Percentiles rank a stretch among this genome's conserved stretches.
These are phyloP conservation scores for Diatrype stigma DNA, from an alignment of 2,329 filamentous ascomycete species.

Conservation along the genomic window DNA sequence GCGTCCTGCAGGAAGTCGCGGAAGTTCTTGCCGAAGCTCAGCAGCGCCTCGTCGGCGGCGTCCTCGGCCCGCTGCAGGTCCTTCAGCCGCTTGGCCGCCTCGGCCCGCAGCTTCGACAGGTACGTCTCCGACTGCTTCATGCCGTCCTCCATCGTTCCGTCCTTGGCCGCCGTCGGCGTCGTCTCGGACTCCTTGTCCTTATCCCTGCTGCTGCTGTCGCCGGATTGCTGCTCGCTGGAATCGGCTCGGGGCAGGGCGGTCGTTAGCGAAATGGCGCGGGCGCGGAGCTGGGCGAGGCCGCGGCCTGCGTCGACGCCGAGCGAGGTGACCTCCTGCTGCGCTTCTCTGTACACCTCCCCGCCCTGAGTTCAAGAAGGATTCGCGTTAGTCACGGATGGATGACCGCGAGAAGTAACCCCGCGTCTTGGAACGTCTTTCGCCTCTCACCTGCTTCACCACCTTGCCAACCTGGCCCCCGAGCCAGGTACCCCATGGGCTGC, in stretches of 20 bases:
- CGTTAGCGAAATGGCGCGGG: conserved; percentile 67
- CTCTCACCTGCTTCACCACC: conserved; percentile 87
- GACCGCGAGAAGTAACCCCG: too few species aligned
- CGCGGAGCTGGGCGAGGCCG: conserved; percentile 72
- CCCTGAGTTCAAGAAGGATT: conserved; percentile 46
- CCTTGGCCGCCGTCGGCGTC: conserved; percentile 42
- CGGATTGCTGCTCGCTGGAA: conserved; percentile 19
- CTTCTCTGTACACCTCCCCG: conserved; percentile 78
- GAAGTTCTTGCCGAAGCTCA: conserved; percentile 87
- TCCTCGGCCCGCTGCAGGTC: conserved; percentile 91
- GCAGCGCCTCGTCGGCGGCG: conserved; percentile 88
- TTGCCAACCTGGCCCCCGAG: conserved; percentile 86
- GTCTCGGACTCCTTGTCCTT: conserved; percentile 30
- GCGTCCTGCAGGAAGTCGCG: conserved; percentile 87
- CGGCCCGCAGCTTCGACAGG: conserved; percentile 68
- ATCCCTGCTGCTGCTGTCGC: conserved; percentile 6
- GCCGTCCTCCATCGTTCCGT: conserved; percentile 38
- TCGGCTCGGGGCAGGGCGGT: conserved; percentile 28
- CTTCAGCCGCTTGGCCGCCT: conserved; percentile 79
- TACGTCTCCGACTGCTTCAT: conserved; percentile 56
- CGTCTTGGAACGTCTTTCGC: conserved; percentile 1
- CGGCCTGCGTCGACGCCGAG: conserved; percentile 79
- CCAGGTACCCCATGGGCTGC: conserved; percentile 83
- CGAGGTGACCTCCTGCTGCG: conserved; percentile 75
- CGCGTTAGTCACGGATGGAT: background rate